These are phyloP conservation scores for Fusarium pseudoanthophilum DNA, from an alignment of 2,329 filamentous ascomycete species.

Conservation along the genomic window DNA sequence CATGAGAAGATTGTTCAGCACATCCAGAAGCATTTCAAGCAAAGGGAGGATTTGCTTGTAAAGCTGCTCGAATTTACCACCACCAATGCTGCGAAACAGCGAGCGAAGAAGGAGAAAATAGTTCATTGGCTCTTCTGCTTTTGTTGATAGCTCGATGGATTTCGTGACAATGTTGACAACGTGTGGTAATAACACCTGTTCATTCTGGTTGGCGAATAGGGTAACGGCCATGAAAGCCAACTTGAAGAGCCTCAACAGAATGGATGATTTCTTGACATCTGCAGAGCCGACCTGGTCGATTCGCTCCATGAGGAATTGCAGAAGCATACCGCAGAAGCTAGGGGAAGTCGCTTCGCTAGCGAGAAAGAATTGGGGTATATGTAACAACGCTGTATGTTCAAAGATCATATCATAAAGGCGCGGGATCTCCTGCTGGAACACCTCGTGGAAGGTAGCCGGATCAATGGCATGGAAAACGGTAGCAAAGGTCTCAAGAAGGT, in stretches of 20 bases:
- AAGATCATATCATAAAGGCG: constrained; percentile 98
- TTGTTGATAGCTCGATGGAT: constrained; percentile 95
- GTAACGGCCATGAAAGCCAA: constrained; percentile 99
- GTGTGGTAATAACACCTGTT: constrained; percentile 93
- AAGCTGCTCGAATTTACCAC: constrained; percentile 94
- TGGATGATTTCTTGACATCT: constrained; percentile 92
- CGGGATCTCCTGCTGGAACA: constrained; percentile 97
- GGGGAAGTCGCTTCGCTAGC: constrained; percentile 98
- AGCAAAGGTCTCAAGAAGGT: constrained; percentile 95
- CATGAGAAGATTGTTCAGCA: constrained; percentile 92
- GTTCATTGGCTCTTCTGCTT: constrained; percentile 97
- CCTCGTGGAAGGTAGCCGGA: constrained; percentile 97
- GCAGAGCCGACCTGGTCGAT: constrained; percentile 94
- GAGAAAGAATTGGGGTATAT: constrained; percentile 97
- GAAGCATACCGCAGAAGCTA: constrained; percentile 96
- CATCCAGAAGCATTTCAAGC: constrained; percentile 96
- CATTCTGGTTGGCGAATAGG: constrained; percentile 92
- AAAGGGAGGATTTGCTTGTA: constrained; percentile 98
- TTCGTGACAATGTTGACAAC: constrained; percentile 98
- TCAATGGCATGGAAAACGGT: constrained; percentile 99
- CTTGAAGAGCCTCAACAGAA: constrained; percentile 94
- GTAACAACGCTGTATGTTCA: constrained; percentile 91
- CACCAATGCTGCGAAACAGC: constrained; percentile 94
- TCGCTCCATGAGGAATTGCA: constrained; percentile 96
- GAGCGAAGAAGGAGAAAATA: constrained; percentile 95